Evolutionary conservation across 2,329 filamentous ascomycete species (phyloP).

Genomic region (Fusarium newnesense): DNA sequence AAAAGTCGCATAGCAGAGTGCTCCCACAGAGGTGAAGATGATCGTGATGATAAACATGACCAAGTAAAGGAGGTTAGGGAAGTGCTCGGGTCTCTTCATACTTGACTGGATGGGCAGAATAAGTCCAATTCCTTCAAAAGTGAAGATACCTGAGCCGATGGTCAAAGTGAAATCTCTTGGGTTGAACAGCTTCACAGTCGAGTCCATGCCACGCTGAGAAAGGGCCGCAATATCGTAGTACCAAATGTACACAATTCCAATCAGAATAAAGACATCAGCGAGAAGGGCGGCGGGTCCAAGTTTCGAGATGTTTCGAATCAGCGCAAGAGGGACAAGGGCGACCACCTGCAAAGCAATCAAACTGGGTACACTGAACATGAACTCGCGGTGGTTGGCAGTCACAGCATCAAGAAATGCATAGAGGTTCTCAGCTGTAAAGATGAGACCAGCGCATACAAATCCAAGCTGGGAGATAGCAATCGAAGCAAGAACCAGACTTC

Average conservation of each 20-base stretch:
- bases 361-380: constrained; percentile 61
- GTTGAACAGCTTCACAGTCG: constrained; percentile 75
- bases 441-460: constrained; percentile 81
- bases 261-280: constrained; percentile 77
- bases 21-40: constrained; percentile 77
- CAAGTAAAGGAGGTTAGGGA: constrained; percentile 70
- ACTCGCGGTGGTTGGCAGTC: constrained; percentile 56
- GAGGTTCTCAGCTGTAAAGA: constrained; percentile 81
- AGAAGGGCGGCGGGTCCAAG: constrained; percentile 75
- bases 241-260: constrained; percentile 79
- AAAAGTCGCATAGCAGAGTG: constrained; percentile 79
- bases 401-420: constrained; percentile 74
- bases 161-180: constrained; percentile 75
- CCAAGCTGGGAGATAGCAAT: constrained; percentile 80
- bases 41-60: constrained; percentile 80
- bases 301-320: constrained; percentile 80
- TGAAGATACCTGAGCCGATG: constrained; percentile 79
- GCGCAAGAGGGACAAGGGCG: constrained; percentile 72
- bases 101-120: constrained; percentile 81
- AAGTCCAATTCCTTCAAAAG: constrained; percentile 81
- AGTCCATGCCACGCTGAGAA: constrained; percentile 64
- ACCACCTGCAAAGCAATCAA: constrained; percentile 75
- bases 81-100: constrained; percentile 76
- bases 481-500: constrained; percentile 73
- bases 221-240: constrained; percentile 73